These are phyloP conservation scores for Colletotrichum lini DNA, from an alignment of 2,329 filamentous ascomycete genomes.

Conservation along the genomic window DNA sequence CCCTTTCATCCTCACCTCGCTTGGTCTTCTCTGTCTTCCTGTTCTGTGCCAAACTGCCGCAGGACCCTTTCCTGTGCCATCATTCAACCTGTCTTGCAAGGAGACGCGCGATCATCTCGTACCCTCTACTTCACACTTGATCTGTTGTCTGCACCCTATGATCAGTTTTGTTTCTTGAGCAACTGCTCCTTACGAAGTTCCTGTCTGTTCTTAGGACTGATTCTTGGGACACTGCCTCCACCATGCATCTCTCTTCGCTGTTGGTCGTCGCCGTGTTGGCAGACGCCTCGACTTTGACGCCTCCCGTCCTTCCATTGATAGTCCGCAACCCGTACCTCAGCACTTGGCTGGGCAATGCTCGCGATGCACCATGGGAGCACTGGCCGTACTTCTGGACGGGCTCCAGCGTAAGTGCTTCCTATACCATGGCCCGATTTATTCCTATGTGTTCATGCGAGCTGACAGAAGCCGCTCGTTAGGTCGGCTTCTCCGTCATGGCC, in stretches of 20 bases:
- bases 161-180: conserved; percentile 1
- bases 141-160: neutral
- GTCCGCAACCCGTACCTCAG: conserved; percentile 74
- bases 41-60: neutral
- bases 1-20: neutral
- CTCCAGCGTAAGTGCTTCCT: conserved; percentile 63
- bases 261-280: conserved; percentile 52
- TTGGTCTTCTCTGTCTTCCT: neutral
- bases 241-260: conserved; percentile 50
- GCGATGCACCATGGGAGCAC: conserved; percentile 82
- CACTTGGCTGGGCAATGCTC: conserved; percentile 75
- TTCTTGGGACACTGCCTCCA: conserved; percentile 7
- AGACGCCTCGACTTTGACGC: conserved; percentile 67
- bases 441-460: conserved; percentile 34
- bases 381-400: conserved; percentile 93
- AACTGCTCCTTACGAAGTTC: neutral
- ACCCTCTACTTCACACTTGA: neutral
- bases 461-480: conserved; percentile 45
- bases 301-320: conserved; percentile 69
- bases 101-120: neutral
- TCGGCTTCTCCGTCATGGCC: conserved; percentile 67
- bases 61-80: neutral
- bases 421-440: neutral
- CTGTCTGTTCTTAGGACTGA: conserved; percentile 13
- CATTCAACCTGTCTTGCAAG: neutral